Conservation (phyloP, 495 filamentous ascomycete genomes). For the Articulospora tetracladia region DNA sequence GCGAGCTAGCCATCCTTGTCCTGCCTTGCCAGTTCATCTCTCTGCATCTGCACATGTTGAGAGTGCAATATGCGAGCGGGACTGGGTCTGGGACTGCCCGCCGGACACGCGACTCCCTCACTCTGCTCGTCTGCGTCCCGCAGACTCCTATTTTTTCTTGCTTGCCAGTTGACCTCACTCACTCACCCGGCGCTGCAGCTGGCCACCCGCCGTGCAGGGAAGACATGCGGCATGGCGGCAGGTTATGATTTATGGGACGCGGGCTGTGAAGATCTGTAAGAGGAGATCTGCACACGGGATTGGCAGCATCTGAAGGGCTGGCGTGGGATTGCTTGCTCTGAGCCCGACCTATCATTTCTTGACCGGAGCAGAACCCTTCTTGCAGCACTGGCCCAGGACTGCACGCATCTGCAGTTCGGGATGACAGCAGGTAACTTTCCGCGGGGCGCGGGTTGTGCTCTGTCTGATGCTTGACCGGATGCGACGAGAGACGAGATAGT, state of each 20-base stretch:
- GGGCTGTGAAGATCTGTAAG: background rate
- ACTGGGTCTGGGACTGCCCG: too few species aligned
- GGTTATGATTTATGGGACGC: background rate
- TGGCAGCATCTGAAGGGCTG: background rate
- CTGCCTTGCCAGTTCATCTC: too few species aligned
- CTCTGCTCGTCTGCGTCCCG: background rate
- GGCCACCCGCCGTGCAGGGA: background rate
- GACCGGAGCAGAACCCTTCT: too few species aligned
- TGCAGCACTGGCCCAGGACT: too few species aligned
- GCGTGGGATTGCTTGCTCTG: background rate
- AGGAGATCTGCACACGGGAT: background rate
- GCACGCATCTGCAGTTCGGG: background rate
- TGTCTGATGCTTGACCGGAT: background rate
- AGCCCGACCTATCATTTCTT: too few species aligned
- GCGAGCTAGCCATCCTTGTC: background rate
- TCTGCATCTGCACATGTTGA: too few species aligned
- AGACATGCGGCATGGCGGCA: background rate
- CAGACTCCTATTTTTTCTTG: background rate
- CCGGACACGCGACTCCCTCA: background rate
- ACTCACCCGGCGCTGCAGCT: background rate
- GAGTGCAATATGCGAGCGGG: too few species aligned
- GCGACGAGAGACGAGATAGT: background rate
- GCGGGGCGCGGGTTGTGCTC: background rate
- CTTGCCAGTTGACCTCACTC: background rate
- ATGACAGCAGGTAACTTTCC: background rate